phyloP scores from a whole-genome alignment of 805 yeast species.

The Myxozyma melibiosi region DNA sequence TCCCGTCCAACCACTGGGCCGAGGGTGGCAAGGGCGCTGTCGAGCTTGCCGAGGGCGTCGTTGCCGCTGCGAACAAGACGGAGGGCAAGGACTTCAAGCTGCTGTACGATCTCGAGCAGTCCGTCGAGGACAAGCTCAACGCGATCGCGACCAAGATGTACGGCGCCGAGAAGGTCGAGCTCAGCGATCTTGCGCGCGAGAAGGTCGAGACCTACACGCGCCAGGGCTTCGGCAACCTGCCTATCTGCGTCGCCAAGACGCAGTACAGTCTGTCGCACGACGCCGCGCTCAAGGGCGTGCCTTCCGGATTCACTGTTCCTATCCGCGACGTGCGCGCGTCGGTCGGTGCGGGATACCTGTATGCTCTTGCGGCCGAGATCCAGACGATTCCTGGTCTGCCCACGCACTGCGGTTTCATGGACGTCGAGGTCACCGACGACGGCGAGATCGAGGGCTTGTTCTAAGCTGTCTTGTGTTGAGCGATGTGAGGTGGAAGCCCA shows the following conservation, averaged over 20 bases:
- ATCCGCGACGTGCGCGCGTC: constrained; percentile 92
- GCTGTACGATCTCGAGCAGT: constrained; percentile 66
- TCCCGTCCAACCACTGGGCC: constrained; percentile 91
- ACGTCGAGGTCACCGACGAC: constrained; percentile 84
- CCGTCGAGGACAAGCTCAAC: constrained; percentile 77
- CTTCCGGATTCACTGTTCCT: constrained; percentile 90
- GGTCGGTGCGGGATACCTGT: constrained; percentile 95
- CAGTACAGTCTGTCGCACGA: constrained; percentile 96
- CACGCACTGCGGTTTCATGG: constrained; percentile 95
- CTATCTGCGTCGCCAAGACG: constrained; percentile 96
- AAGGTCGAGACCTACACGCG: constrained; percentile 79
- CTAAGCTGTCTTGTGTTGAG: constrained; percentile 42
- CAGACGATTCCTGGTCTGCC: constrained; percentile 98
- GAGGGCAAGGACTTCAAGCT: constrained; percentile 57
- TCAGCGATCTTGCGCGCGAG: constrained; percentile 75
- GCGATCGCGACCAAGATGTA: constrained; percentile 86
- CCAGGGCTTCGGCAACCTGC: constrained; percentile 89
- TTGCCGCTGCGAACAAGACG: constrained; percentile 55
- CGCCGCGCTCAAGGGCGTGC: constrained; percentile 90
- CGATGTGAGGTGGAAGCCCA: constrained; percentile 7
- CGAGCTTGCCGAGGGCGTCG: constrained; percentile 79
- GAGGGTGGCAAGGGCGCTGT: constrained; percentile 92
- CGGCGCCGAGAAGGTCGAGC: constrained; percentile 85
- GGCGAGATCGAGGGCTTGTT: constrained; percentile 95
- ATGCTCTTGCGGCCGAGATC: constrained; percentile 95